These are phyloP conservation scores for Datisca glomerata DNA, from an alignment of 306 rosid species.

Conservation along the genomic window DNA sequence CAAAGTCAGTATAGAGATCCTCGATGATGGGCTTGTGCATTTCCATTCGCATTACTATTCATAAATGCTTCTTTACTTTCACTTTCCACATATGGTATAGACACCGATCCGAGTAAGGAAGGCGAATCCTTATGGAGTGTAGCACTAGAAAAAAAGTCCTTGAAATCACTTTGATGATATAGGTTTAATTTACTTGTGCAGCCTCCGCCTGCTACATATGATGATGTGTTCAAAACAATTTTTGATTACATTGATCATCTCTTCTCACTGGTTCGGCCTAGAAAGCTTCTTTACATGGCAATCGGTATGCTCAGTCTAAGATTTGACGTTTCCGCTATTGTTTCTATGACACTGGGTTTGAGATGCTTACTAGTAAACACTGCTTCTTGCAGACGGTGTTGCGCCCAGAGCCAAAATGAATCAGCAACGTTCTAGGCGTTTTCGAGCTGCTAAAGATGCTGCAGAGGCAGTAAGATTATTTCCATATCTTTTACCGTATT, in stretches of 20 bases:
- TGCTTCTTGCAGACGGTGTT: slow-evolving; percentile 59
- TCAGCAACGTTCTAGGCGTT: slow-evolving; percentile 95
- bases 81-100: no score
- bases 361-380: slow-evolving; percentile 1
- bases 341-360: slow-evolving; percentile 1
- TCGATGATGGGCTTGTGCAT: no score
- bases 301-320: slow-evolving; percentile 38
- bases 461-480: slow-evolving; percentile 69
- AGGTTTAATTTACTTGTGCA: slow-evolving; percentile 27
- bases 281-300: slow-evolving; percentile 91
- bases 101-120: no score
- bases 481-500: slow-evolving; percentile 7
- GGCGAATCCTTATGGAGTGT: no score
- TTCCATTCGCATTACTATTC: no score
- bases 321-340: neutral
- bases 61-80: no score
- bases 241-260: slow-evolving; percentile 87
- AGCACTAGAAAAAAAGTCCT: no score
- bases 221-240: slow-evolving; percentile 67
- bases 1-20: no score
- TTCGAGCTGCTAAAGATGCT: slow-evolving; percentile 93
- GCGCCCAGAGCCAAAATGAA: slow-evolving; percentile 99
- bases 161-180: slow-evolving; percentile 1
- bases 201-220: slow-evolving; percentile 78
- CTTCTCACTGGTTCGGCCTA: slow-evolving; percentile 81